These are phyloP conservation scores for Eucalyptus brandiana DNA, from an alignment of 345 rosid genomes.

Conservation along the genomic window DNA sequence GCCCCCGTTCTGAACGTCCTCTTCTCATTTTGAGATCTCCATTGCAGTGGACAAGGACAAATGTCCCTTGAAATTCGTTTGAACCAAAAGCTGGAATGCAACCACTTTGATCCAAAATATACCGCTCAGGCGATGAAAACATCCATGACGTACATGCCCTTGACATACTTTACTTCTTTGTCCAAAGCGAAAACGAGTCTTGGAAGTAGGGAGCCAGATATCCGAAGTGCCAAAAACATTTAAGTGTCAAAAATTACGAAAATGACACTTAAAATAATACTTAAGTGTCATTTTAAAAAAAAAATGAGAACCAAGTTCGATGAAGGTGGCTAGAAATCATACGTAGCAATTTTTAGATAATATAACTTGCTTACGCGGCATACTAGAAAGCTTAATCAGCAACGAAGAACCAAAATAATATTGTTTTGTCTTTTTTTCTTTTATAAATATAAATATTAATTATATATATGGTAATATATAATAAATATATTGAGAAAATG, in stretches of 20 bases:
- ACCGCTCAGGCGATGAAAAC: neutral
- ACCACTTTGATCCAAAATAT: neutral
- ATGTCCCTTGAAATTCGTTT: neutral
- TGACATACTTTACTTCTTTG: neutral
- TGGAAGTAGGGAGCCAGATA: fast-evolving
- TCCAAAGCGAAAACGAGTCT: neutral
- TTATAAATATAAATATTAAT: too few species aligned
- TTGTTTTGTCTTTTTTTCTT: too few species aligned
- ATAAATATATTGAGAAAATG: too few species aligned
- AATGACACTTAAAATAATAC: too few species aligned
- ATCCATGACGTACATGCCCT: neutral
- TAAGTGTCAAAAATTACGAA: fast-evolving
- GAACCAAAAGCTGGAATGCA: neutral
- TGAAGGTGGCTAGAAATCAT: too few species aligned
- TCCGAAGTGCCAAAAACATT: fast-evolving
- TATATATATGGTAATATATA: too few species aligned
- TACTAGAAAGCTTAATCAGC: too few species aligned
- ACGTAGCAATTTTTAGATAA: fast-evolving
- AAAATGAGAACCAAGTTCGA: too few species aligned
- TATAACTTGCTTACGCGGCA: too few species aligned
- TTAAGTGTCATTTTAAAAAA: too few species aligned
- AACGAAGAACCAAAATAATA: too few species aligned
- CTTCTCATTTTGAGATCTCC: neutral
- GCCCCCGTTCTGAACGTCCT: neutral
- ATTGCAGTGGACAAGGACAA: neutral